Percentiles rank a stretch among this genome's conserved stretches.
Conservation (phyloP, 805 yeast genomes). For the Candida vaughaniae region DNA sequence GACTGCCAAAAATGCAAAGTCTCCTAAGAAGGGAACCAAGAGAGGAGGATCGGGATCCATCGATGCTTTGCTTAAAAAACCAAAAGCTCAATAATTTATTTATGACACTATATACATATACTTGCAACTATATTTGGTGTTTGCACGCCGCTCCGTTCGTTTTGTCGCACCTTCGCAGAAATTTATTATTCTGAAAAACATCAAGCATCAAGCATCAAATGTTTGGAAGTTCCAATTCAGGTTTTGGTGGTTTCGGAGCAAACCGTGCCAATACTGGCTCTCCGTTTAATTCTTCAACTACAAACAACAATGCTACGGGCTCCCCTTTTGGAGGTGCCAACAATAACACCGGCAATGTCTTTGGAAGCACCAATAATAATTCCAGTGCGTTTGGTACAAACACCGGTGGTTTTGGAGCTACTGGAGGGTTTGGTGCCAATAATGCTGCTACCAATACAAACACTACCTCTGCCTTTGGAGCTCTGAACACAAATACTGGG, state of each 20-base stretch:
- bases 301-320: constrained; percentile 17
- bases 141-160: too few species aligned
- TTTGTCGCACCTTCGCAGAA: too few species aligned
- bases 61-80: constrained; percentile 13
- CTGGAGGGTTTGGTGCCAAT: constrained; percentile 24
- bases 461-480: constrained; percentile 8
- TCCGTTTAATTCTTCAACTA: constrained; percentile 33
- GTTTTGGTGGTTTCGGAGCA: constrained; percentile 49
- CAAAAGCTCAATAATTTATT: constrained; percentile 7
- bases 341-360: constrained; percentile 22
- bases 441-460: constrained; percentile 1
- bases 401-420: constrained; percentile 10
- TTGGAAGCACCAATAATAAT: constrained; percentile 17
- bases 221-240: constrained; percentile 50
- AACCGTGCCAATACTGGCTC: constrained; percentile 25
- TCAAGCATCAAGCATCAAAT: too few species aligned
- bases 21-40: constrained; percentile 1
- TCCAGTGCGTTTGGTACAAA: constrained; percentile 7
- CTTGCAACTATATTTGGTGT: too few species aligned
- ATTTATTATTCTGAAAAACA: too few species aligned
- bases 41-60: constrained; percentile 10
- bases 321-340: constrained; percentile 34
- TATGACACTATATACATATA: neutral
- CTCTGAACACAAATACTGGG: neutral
- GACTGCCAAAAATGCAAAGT: constrained; percentile 19